Evolutionary conservation across 1,139 yeast genomes (phyloP).

Genomic region (Kodamaea alishanica): DNA sequence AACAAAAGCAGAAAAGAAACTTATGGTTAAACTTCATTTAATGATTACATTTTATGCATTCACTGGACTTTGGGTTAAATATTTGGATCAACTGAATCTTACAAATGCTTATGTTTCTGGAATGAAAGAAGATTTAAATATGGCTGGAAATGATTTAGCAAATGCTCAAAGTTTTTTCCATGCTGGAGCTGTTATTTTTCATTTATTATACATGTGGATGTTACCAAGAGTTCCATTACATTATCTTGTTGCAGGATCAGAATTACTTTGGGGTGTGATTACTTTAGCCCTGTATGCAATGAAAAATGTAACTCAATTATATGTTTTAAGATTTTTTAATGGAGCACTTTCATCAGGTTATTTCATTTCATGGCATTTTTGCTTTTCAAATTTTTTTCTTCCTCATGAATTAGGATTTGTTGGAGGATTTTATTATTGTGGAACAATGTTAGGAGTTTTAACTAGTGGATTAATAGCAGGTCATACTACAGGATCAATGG

Average conservation of each 20-base stretch:
- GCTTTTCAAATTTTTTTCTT: constrained; percentile 53
- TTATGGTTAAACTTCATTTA: constrained; percentile 59
- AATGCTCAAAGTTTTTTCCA: constrained; percentile 55
- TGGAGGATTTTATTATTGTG: constrained; percentile 50
- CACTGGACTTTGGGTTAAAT: constrained; percentile 66
- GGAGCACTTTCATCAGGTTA: constrained; percentile 61
- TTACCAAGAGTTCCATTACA: constrained; percentile 11
- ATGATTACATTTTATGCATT: constrained; percentile 56
- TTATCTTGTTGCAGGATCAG: constrained; percentile 7
- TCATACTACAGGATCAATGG: constrained; percentile 22
- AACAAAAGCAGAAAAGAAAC: constrained; percentile 52
- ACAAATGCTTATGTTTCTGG: constrained; percentile 67
- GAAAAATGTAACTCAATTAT: constrained; percentile 43
- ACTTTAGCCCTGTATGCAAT: constrained; percentile 54
- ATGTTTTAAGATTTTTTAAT: constrained; percentile 54
- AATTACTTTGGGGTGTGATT: constrained; percentile 56
- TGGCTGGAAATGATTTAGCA: constrained; percentile 63
- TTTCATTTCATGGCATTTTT: constrained; percentile 37
- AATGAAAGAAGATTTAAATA: constrained; percentile 52
- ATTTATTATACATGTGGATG: constrained; percentile 37
- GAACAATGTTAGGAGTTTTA: constrained; percentile 57
- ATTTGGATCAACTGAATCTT: constrained; percentile 55
- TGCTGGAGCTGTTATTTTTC: constrained; percentile 57
- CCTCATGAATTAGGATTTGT: constrained; percentile 41
- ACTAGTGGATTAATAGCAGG: constrained; percentile 59